Evolutionary conservation across 129 eudicot species (phyloP).

Genomic region (Calendula officinalis): DNA sequence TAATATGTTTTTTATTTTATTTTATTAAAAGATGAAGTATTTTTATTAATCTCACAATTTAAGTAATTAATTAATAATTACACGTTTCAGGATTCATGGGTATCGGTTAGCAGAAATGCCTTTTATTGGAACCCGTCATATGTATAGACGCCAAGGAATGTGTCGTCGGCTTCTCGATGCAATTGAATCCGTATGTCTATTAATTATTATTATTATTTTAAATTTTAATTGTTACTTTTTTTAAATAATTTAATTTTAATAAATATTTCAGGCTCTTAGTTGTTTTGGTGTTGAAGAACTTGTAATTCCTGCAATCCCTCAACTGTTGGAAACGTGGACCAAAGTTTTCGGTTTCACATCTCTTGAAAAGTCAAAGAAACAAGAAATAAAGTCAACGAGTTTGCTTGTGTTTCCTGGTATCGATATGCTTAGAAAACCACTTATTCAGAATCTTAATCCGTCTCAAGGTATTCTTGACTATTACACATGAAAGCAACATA

Average conservation of each 20-base stretch:
- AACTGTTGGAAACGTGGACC: constrained; percentile 61
- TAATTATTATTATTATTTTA: not conserved
- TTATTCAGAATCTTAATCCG: constrained; percentile 21
- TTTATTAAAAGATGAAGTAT: not conserved
- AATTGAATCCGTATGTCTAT: constrained; percentile 62
- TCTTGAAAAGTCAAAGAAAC: constrained; percentile 39
- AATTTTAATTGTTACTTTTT: not conserved
- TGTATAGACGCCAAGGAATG: constrained; percentile 94
- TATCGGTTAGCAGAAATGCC: constrained; percentile 94
- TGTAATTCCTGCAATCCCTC: constrained; percentile 64
- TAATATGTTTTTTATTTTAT: not conserved
- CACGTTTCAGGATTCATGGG: constrained; percentile 63
- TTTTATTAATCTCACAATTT: constrained; percentile 1
- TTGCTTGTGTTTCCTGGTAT: constrained; percentile 57
- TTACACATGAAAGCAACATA: not conserved
- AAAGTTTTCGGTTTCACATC: constrained; percentile 53
- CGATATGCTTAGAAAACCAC: constrained; percentile 55
- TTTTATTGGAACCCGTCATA: constrained; percentile 85
- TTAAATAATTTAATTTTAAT: not conserved
- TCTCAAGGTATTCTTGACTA: constrained; percentile 42
- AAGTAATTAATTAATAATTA: not conserved
- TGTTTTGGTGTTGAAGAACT: constrained; percentile 56
- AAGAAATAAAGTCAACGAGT: constrained; percentile 40
- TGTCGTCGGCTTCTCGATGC: constrained; percentile 83
- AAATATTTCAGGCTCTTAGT: constrained; percentile 46